phyloP scores from a whole-genome alignment of 75 land plant genomes.

The Sequoiadendron giganteum region DNA sequence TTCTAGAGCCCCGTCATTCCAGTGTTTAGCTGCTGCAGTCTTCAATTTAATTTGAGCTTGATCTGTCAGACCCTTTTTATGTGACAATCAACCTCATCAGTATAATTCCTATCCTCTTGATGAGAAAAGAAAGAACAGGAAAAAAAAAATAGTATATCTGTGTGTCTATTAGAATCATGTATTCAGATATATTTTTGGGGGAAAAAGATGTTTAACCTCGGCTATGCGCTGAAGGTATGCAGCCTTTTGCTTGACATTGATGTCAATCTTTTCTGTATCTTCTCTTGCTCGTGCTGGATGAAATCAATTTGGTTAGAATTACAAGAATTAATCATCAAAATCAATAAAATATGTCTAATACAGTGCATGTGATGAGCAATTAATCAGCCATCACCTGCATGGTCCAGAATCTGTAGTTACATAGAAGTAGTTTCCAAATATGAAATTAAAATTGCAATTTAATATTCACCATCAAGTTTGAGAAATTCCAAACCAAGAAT shows the following conservation, averaged over 20 bases:
- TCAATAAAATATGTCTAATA: not conserved
- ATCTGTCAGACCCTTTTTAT: slow-evolving; percentile 63
- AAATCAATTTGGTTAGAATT: not conserved
- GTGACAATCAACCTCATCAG: not conserved
- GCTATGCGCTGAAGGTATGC: slow-evolving; percentile 67
- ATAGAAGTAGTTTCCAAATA: not conserved
- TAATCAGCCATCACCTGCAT: slow-evolving; percentile 2
- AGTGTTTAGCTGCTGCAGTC: slow-evolving; percentile 84
- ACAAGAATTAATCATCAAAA: not conserved
- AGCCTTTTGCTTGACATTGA: slow-evolving; percentile 71
- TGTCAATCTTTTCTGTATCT: slow-evolving; percentile 88
- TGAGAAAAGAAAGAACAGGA: not conserved
- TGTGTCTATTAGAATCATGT: not conserved
- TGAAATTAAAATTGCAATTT: not conserved
- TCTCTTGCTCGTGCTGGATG: slow-evolving; percentile 91
- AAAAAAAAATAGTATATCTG: not conserved
- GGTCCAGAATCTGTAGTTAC: not conserved
- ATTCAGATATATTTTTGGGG: not conserved
- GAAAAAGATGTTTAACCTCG: slow-evolving; percentile 38
- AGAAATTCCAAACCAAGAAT: slow-evolving; percentile 77
- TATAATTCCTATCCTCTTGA: not conserved
- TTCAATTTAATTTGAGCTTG: slow-evolving; percentile 74
- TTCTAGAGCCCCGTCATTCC: slow-evolving; percentile 99
- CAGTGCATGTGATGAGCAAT: not conserved
- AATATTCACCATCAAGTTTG: slow-evolving; percentile 85